Evolutionary conservation across 371 early-diverging fungal species (phyloP), one percentile per base, ranked within the genome.

Genomic region (Mucor racemosus): DNA sequence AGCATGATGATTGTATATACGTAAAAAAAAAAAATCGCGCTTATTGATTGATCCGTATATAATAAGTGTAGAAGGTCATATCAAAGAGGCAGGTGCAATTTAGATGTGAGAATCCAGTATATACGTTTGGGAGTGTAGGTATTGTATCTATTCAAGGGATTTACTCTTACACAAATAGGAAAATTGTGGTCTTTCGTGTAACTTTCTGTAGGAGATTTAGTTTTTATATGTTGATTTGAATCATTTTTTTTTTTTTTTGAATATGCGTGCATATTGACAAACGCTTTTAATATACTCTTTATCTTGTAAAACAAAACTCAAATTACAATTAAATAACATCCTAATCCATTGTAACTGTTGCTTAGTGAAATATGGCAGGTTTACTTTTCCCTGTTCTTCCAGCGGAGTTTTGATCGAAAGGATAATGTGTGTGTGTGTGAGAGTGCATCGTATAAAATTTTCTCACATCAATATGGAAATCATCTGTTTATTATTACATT

Each of bases 381-480:
- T 44, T 7, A 8, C 8, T 42, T 44, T 13, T 7, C 6, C 7
- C 26, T 50, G 11, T 4, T 26, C 26, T 7, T 9, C 50, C 17
- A 19, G 50, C 50, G 50, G 50, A 26, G 50, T 26, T 15, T 7
- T n/a, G 2, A 7, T 7, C 44, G 21, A 38, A 38, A 50, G 50
- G 26, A 50, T 5, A 17, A 17, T 44, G 44, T 44, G 38, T 9
- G 38, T 38, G 42, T 41, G 42, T 21, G 50, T 50, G 50, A 5
- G 50, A 21, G 50, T 21, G 26, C 26, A 21, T 50, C 4, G 26
- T 21, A 19, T 9, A 9, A 26, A 50, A 26, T 50, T 50, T 50
- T 50, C 50, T 50, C 50, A 50, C 26, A 50, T 50, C 50, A 50
- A 50, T 21, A 50, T 8, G 26, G 26, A 50, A 50, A 50, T 50